Percentiles rank a stretch among this genome's conserved stretches.
These are phyloP conservation scores for Huntiella savannae DNA, from an alignment of 2,329 filamentous ascomycete genomes.

Conservation along the genomic window DNA sequence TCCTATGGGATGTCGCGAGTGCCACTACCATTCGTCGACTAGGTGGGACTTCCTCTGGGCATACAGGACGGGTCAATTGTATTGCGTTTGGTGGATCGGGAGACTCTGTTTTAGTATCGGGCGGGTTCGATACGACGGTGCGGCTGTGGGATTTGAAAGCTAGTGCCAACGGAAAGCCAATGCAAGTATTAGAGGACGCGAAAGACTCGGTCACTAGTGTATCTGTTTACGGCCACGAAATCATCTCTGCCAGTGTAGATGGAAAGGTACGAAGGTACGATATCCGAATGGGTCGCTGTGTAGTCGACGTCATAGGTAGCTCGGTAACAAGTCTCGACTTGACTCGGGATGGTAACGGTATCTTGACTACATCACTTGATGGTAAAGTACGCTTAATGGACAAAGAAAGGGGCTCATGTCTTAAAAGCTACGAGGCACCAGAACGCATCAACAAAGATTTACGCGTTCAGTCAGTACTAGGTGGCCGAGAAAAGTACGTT, in stretches of 20 bases:
- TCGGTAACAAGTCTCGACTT: slow-evolving; percentile 58
- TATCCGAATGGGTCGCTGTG: slow-evolving; percentile 51
- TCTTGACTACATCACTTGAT: slow-evolving; percentile 61
- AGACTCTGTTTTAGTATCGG: slow-evolving; percentile 53
- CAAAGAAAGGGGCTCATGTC: slow-evolving; percentile 48
- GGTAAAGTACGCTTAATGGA: slow-evolving; percentile 66
- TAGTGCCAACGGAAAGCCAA: slow-evolving; percentile 32
- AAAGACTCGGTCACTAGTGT: slow-evolving; percentile 44
- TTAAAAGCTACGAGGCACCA: slow-evolving; percentile 49
- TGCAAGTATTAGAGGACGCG: slow-evolving; percentile 57
- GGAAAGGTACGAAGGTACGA: slow-evolving; percentile 70
- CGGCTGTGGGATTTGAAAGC: slow-evolving; percentile 54
- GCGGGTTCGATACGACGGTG: slow-evolving; percentile 57
- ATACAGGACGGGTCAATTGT: slow-evolving; percentile 56
- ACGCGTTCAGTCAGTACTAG: slow-evolving; percentile 58
- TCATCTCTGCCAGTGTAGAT: slow-evolving; percentile 67
- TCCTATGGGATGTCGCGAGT: slow-evolving; percentile 82
- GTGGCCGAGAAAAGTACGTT: slow-evolving; percentile 57
- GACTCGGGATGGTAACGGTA: slow-evolving; percentile 52
- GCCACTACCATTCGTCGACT: slow-evolving; percentile 63
- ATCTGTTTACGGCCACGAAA: slow-evolving; percentile 30
- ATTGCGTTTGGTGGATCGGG: slow-evolving; percentile 61
- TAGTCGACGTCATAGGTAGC: slow-evolving; percentile 49
- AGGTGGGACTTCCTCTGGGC: slow-evolving; percentile 38
- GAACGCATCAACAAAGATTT: slow-evolving; percentile 46